Base-by-base conservation (phyloP, 2,329 filamentous ascomycete genomes). In the Zalaria sp. region DNA sequence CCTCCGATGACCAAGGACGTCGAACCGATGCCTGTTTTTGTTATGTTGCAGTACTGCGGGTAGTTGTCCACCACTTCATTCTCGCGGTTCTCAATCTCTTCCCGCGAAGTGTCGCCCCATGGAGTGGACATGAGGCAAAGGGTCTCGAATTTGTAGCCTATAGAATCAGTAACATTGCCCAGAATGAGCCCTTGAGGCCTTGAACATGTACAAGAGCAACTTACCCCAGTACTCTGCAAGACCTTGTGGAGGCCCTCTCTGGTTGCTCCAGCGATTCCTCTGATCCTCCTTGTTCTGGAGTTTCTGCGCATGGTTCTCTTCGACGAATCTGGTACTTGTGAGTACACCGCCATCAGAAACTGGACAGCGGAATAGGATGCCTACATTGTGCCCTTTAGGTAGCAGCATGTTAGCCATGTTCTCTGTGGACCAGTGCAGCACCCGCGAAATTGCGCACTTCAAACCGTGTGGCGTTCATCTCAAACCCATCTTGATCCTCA, bases 131-230 rank as follows among this genome's bases (percentile, higher is more conserved):
- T 65, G 2, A 91, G 79, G 5, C 80, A 78, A 2, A 98, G 63
- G 0, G 85, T 83, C 61, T 98, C 91, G 54, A 98, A 98, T 58
- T 98, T 98, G 67, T 98, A 98, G 31, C 89, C 85, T 89, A 49
- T 2, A 27, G 4, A 29, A 18, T 41, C 10, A 38, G 27, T 8
- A 25, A 5, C 6, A 34, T 34, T 34, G 31, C n/a, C n/a, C 31
- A 34, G 35, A 9, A 43, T 34, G 7, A 4, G 10, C 5, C n/a
- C 18, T 18, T 18, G 18, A 18, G 18, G 18, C 18, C 3, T 32
- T 10, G 37, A 40, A 34, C 34, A 34, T 34, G 31, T 25, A 8
- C 7, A 11, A 27, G 25, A 9, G 42, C 53, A 32, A 43, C 54
- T 46, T 63, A 87, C 84, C 89, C 89, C 89, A 96, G 56, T 80